Percentiles rank a stretch among this genome's conserved stretches.
phyloP scores from a whole-genome alignment of 805 yeast species.

The Teunomyces funiuensis region DNA sequence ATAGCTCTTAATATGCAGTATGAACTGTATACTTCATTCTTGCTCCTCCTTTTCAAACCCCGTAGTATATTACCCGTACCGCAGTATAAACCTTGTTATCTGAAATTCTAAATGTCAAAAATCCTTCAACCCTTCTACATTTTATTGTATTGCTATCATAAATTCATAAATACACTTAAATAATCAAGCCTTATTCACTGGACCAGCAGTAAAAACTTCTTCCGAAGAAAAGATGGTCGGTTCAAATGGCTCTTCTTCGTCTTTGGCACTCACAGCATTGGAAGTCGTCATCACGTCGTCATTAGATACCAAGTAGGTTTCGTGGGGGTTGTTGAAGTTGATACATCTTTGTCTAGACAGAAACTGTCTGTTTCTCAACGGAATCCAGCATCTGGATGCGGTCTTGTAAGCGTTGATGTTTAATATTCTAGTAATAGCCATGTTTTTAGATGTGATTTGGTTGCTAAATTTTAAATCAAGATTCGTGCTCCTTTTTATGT shows the following conservation, averaged over 20 bases:
- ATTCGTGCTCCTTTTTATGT: neutral
- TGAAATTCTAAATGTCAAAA: neutral
- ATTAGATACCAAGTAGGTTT: constrained; percentile 33
- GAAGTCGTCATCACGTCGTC: constrained; percentile 29
- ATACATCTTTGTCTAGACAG: constrained; percentile 37
- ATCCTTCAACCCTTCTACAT: neutral
- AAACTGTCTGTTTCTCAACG: constrained; percentile 32
- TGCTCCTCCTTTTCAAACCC: no score
- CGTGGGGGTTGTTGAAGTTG: constrained; percentile 33
- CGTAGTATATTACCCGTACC: no score
- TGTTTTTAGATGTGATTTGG: neutral
- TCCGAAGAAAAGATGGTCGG: constrained; percentile 42
- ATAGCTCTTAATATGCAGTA: no score
- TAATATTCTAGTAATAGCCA: constrained; percentile 4
- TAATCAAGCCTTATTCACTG: constrained; percentile 31
- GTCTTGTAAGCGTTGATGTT: constrained; percentile 30
- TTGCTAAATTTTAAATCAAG: no score
- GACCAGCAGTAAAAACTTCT: constrained; percentile 44
- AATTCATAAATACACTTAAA: constrained; percentile 1
- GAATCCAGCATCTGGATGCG: constrained; percentile 45
- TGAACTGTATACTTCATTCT: no score
- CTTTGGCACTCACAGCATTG: constrained; percentile 12
- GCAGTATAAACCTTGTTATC: no score
- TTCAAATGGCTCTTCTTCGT: constrained; percentile 29
- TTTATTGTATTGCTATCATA: neutral